Base-by-base conservation (phyloP, 2,329 filamentous ascomycete species). In the Penicillium sp. region DNA sequence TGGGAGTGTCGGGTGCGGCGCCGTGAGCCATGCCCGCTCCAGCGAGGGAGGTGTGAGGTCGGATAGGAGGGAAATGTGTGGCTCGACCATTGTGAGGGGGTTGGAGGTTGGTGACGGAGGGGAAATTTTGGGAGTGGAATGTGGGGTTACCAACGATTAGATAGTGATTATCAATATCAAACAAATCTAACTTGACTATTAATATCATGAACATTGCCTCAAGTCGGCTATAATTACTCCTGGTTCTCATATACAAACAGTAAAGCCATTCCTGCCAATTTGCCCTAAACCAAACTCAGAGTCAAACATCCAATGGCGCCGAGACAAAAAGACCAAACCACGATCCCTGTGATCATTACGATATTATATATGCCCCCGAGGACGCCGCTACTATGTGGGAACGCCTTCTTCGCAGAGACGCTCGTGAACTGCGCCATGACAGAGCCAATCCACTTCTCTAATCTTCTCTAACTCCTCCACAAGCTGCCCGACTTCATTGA, bases 1-100 rank as follows among this genome's bases (percentile, higher is more conserved):
- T 3, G 93, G 92, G 18, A 93, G 84, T 25, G 84, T 86, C 2
- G 92, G 90, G 66, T 98, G 93, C 1, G 91, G 88, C 50, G 84
- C 76, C 18, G 88, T 89, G 56, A 84, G 82, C 93, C 93, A 98
- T 62, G 89, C 86, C 60, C 93, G 88, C 56, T 74, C 71, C 44
- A 68, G 63, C 8, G 69, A 79, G 12, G 80, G 70, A 9, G 81
- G 80, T 20, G 70, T 72, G 47, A 83, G 71, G 42, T 79, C 77
- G 24, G 79, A 74, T 51, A 83, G 72, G 13, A 68, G 67, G 8
- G 64, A 64, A 46, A 80, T 65, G 6, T 45, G 27, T 46, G 51
- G 38, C 5, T 46, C 42, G 35, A 43, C 45, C 50, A 47, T 50
- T 42, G 39, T 44, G 25, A 25, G 44, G 24, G 38, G 35, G 38